Evolutionary conservation across 768 basidiomycete genomes (phyloP), one percentile per base, ranked within the genome.

Genomic region (Suillus lakei): DNA sequence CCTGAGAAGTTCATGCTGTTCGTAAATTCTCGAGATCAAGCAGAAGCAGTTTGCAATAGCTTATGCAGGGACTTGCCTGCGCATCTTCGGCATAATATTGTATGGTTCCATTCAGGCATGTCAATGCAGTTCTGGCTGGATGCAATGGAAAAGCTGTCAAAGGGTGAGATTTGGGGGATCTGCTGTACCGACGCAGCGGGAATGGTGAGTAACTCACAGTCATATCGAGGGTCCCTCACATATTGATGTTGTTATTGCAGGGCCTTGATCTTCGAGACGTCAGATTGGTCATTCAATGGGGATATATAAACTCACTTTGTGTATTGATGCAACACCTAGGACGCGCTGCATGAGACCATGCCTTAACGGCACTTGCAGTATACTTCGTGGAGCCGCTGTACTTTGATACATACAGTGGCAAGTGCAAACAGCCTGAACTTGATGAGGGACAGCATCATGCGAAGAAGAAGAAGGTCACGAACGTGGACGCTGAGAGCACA

Each of bases 131-230:
- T 64, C 43, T 12, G 56, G 16, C 7, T 15, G 44, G 43, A 26
- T 1, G n/a, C 46, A 34, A 64, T 64, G 28, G 70, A 72, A 28
- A 48, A 43, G 10, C 62, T 76, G 26, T 51, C 63, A 51, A 51
- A 36, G 7, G 70, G 68, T 1, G 67, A 71, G 8, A 41, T 69
- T 1, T 77, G 65, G 67, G 79, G 77, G 3, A 55, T 78, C 7
- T 73, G 43, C 60, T 69, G 63, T 34, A 79, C 78, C 0, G 79
- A 79, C 55, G 67, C 76, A 58, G 78, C 77, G 64, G 79, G 79
- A 44, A 77, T 81, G 78, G 78, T 79, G 64, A 59, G 73, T 48
- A 44, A 13, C 30, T 54, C 16, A 41, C 39, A 18, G 39, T 7
- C 16, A 41, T 41, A 41, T 41, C 5, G 39, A 41, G 16, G 16